Evolutionary conservation across 257 asterid genomes (phyloP), one percentile per base, ranked within the genome.

Genomic region (Prunella vulgaris): DNA sequence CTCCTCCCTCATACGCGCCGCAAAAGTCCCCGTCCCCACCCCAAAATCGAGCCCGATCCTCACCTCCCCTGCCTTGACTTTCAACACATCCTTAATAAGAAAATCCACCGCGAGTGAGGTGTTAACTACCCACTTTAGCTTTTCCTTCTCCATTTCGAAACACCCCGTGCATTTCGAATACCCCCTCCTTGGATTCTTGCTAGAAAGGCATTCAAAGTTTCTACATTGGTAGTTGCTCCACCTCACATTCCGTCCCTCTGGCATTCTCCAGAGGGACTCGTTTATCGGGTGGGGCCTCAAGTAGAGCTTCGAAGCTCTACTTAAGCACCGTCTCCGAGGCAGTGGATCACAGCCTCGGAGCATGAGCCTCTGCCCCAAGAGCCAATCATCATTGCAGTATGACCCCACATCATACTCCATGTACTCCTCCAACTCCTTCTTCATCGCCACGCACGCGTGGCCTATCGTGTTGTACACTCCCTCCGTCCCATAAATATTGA

Each of bases 321-420:
- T 69, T 74, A 93, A 75, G 73, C 98, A 93, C 1, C 97, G 75
- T 53, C 98, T 77, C 37, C 97, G 64, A 0, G 98, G 98, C 82
- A 93, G 62, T 0, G 97, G 98, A 56, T 93, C 98, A 5, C 98
- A 93, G 46, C 96, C 96, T 6, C 76, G 83, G 38, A 86, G 63
- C 98, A 90, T 90, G 25, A 93, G 95, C 83, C 76, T 86, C 70
- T 93, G 97, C 1, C 85, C 98, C 49, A 85, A 53, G 28, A 70
- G 77, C 97, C 98, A 93, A 66, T 93, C 98, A 32, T 93, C 97
- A 25, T 88, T 93, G 37, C 98, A 93, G 49, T 86, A 93, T 2
- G 97, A 90, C 2, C 97, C 98, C 21, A 90, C 84, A 6, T 93
- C 96, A 30, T 90, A 93, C 14, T 88, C 90, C 98, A 93, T 90